Evolutionary conservation across 768 basidiomycete species (phyloP).

Genomic region (Mycena rosella): DNA sequence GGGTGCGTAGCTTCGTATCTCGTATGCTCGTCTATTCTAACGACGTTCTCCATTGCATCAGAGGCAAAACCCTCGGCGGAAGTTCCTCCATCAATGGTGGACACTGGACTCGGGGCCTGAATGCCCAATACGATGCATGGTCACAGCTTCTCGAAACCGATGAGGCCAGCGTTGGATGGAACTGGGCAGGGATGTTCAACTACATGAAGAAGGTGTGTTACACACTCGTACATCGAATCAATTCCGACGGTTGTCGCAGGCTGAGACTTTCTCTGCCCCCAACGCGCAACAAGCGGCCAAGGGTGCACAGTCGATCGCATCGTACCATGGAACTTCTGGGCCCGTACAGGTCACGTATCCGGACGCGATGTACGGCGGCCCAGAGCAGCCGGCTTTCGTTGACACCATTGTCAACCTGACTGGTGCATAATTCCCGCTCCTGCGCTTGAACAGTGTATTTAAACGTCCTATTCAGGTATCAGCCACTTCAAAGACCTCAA

Average conservation of each 20-base stretch:
- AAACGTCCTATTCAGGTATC: constrained; percentile 46
- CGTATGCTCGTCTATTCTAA: no score
- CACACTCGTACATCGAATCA: background rate
- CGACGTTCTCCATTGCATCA: background rate
- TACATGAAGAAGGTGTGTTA: constrained; percentile 63
- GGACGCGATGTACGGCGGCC: constrained; percentile 68
- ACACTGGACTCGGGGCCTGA: constrained; percentile 48
- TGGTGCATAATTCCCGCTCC: constrained; percentile 30
- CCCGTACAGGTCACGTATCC: constrained; percentile 68
- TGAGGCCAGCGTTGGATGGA: constrained; percentile 60
- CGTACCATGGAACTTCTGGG: constrained; percentile 65
- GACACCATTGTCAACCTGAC: constrained; percentile 60
- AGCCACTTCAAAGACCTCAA: constrained; percentile 63
- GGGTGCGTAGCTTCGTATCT: constrained; percentile 40
- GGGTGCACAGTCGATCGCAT: constrained; percentile 59
- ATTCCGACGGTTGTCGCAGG: constrained; percentile 41
- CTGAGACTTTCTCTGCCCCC: constrained; percentile 62
- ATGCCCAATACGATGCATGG: constrained; percentile 50
- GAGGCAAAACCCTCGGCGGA: constrained; percentile 37
- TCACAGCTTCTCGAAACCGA: constrained; percentile 45
- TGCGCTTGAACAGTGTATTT: background rate
- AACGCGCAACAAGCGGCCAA: constrained; percentile 58
- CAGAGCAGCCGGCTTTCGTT: constrained; percentile 64
- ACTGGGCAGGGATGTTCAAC: constrained; percentile 57
- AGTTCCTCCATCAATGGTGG: constrained; percentile 51